Evolutionary conservation across 2,329 filamentous ascomycete genomes (phyloP).

Genomic region (Colletotrichum cordylinicola): DNA sequence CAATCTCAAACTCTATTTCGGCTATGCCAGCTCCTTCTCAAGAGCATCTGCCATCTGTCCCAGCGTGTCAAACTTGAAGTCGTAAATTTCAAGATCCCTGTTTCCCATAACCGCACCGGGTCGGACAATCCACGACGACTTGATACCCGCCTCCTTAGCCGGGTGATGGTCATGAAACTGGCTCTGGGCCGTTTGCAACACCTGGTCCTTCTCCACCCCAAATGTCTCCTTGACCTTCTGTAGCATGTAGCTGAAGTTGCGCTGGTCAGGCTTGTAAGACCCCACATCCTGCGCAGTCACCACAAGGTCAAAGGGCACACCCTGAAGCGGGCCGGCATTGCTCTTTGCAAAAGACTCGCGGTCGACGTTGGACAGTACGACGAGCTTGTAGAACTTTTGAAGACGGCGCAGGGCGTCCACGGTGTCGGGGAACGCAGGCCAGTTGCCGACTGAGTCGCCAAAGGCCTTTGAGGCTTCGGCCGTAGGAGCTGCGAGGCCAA

Average conservation of each 20-base stretch:
- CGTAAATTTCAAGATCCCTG: conserved; percentile 45
- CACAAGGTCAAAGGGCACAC: conserved; percentile 62
- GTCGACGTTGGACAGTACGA: conserved; percentile 65
- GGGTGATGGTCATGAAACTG: conserved; percentile 74
- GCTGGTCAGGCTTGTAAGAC: conserved; percentile 70
- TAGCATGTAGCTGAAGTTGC: conserved; percentile 72
- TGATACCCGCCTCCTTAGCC: conserved; percentile 63
- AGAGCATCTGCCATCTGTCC: conserved; percentile 66
- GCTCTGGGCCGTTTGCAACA: conserved; percentile 73
- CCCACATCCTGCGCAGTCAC: conserved; percentile 76
- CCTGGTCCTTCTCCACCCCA: conserved; percentile 56
- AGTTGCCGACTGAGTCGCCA: conserved; percentile 56
- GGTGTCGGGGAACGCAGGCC: conserved; percentile 66
- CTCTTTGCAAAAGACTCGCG: conserved; percentile 51
- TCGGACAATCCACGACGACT: conserved; percentile 66
- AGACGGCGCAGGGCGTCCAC: conserved; percentile 58
- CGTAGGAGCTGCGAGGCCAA: conserved; percentile 40
- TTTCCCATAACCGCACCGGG: conserved; percentile 45
- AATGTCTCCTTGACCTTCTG: conserved; percentile 58
- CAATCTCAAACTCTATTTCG: too few species aligned
- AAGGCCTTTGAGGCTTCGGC: conserved; percentile 52
- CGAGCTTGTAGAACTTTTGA: conserved; percentile 58
- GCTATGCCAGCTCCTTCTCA: conserved; percentile 37
- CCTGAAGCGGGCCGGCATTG: conserved; percentile 51
- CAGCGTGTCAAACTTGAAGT: conserved; percentile 65